Evolutionary conservation across 2,329 filamentous ascomycete species (phyloP), one percentile per base, ranked within the genome.

Genomic region (Bisporella sp.): DNA sequence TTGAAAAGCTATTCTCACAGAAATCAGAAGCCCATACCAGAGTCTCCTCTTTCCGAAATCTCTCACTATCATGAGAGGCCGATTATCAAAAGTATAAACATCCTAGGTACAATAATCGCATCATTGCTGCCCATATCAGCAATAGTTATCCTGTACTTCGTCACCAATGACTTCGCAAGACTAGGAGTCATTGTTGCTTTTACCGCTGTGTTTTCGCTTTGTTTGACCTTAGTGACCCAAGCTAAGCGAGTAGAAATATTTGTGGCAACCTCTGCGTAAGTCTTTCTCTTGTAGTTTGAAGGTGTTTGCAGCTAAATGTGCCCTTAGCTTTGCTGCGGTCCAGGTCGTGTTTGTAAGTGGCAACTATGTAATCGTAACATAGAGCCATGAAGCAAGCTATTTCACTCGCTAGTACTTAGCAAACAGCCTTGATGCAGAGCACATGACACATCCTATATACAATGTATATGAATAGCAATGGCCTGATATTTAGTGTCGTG

Each of bases 191-290:
- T 59, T 6, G 55, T 61, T 9, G 44, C 54, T 1, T 63, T 65
- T 44, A 61, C 59, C 3, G 54, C 54, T 0, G 21, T 62, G 4
- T 67, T 67, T 47, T 52, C 60, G 8, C 32, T 59, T 9, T 49
- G 51, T 1, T 47, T 66, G 33, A 51, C 56, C 3, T 31, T 60
- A 33, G 53, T 62, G 33, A 66, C 63, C 3, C 57, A 54, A 8
- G 60, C 60, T 1, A 59, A 50, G 32, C 61, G 52, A 41, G 53
- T 60, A 6, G 63, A 66, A 33, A 53, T 65, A 2, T 66, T 66
- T 54, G 57, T 57, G 7, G 64, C 62, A 4, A 64, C 63, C 13
- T 60, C 62, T 8, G 60, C 63, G 56, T 64, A 50, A 56, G 58
- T 49, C 31, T 1, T 30, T 32, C 28, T 45, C 30, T n/a, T 9